Conservation (phyloP, 202 grass and related monocot genomes). For the Hordeum pubiflorum region DNA sequence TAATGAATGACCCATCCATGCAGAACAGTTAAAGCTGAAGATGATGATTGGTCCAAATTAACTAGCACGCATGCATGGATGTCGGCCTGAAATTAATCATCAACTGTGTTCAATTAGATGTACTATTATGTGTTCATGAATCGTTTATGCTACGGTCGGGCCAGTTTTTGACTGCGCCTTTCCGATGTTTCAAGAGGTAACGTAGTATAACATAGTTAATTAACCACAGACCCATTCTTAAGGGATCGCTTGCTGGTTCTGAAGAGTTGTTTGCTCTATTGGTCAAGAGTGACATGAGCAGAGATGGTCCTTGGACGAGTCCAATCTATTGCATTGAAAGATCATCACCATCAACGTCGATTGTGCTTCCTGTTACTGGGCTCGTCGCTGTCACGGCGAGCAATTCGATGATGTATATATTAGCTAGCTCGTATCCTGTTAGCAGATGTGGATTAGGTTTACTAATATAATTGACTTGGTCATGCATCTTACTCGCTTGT, state of each 20-base stretch:
- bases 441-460: background rate
- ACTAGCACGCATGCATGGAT: background rate
- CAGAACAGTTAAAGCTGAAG: background rate
- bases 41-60: background rate
- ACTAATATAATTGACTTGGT: background rate
- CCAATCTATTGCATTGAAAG: background rate
- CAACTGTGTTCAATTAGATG: background rate
- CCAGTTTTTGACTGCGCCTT: background rate
- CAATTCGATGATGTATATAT: background rate
- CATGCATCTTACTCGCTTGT: background rate
- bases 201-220: background rate
- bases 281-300: background rate
- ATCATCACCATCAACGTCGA: background rate
- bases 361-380: background rate
- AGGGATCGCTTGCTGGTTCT: background rate
- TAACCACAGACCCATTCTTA: background rate
- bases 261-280: background rate
- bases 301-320: background rate
- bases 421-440: background rate
- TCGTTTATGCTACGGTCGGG: background rate
- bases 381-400: slow-evolving; percentile 4
- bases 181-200: background rate
- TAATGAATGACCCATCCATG: background rate
- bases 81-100: background rate
- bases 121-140: no score